phyloP scores from a whole-genome alignment of 2,329 filamentous ascomycete species.

The Colletotrichum karsti region DNA sequence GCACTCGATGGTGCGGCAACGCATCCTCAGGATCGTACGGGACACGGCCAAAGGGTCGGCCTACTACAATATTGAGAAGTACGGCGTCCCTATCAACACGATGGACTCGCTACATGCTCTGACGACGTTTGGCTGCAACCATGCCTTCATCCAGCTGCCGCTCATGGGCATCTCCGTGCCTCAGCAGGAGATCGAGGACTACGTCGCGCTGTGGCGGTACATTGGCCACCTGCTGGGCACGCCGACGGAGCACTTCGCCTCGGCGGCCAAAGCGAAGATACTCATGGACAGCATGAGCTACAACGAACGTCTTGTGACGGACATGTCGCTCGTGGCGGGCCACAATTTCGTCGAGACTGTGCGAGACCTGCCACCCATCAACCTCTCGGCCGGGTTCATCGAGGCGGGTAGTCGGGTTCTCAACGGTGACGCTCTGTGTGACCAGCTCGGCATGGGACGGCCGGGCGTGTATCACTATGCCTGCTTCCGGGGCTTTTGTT shows the following conservation, averaged over 20 bases:
- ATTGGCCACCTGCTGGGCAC: conserved; percentile 40
- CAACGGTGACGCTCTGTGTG: conserved; percentile 46
- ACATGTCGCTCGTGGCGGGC: conserved; percentile 42
- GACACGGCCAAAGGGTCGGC: conserved; percentile 54
- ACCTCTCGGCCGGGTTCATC: conserved; percentile 43
- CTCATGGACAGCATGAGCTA: conserved; percentile 43
- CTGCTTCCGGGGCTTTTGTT: conserved; percentile 41
- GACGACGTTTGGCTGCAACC: conserved; percentile 67
- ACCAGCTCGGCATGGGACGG: conserved; percentile 41
- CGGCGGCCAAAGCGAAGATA: conserved; percentile 35
- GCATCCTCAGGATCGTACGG: conserved; percentile 65
- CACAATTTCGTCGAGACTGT: conserved; percentile 49
- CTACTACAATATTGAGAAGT: conserved; percentile 66
- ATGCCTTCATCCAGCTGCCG: conserved; percentile 70
- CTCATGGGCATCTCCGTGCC: conserved; percentile 69
- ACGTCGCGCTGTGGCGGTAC: conserved; percentile 64
- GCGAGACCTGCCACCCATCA: conserved; percentile 44
- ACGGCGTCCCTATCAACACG: conserved; percentile 71
- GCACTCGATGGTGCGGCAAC: conserved; percentile 69
- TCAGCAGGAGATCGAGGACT: conserved; percentile 66
- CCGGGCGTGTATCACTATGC: conserved; percentile 38
- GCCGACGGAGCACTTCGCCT: conserved; percentile 35
- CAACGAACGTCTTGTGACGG: conserved; percentile 42
- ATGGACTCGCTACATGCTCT: conserved; percentile 73
- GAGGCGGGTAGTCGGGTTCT: conserved; percentile 46